Base-by-base conservation (phyloP, 2,329 filamentous ascomycete genomes). In the Botrytis tulipae region DNA sequence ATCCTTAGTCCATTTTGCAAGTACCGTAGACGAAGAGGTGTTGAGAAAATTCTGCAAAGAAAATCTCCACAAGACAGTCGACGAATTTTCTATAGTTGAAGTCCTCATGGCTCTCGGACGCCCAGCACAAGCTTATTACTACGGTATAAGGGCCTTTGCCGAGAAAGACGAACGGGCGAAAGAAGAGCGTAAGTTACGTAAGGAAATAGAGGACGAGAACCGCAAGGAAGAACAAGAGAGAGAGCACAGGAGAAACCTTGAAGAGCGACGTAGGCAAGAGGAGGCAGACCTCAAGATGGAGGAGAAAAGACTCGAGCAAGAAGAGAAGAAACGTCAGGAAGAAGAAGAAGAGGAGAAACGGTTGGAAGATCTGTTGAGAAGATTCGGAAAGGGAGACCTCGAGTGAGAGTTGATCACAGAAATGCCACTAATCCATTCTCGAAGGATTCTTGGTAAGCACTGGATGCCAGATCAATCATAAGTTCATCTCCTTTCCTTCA, bases 71-170 rank as follows among this genome's bases (percentile, higher is more conserved):
- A 35, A 57, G 48, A 40, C 61, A 9, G 18, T 32, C 14, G 25
- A 51, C 3, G 61, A 72, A n/a, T 59, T 42, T 2, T 32, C 70
- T 0, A 32, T 72, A 14, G 4, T 22, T 7, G 18, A 59, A 35
- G 70, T 59, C 4, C 48, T 72, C 18, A 71, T 71, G 46, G 60
- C 59, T 4, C 51, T 63, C 6, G 25, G 20, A 1, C 18, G n/a
- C 32, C 68, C 68, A 14, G 29, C 25, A 32, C 68, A 70, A 62
- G 68, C 68, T 44, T 60, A 60, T 20, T 70, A 70, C 25, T 70
- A 70, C 16, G 68, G 68, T 35, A 25, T 57, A 2, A 57, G 48
- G 20, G 10, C 25, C 10, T 3, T 29, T 18, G 48, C n/a, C 18
- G 46, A 2, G 32, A 67, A 10, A 51, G 20, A n/a, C 1, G 29